These are phyloP conservation scores for Spencermartinsiella europaea DNA, from an alignment of 805 yeast genomes.

Conservation along the genomic window DNA sequence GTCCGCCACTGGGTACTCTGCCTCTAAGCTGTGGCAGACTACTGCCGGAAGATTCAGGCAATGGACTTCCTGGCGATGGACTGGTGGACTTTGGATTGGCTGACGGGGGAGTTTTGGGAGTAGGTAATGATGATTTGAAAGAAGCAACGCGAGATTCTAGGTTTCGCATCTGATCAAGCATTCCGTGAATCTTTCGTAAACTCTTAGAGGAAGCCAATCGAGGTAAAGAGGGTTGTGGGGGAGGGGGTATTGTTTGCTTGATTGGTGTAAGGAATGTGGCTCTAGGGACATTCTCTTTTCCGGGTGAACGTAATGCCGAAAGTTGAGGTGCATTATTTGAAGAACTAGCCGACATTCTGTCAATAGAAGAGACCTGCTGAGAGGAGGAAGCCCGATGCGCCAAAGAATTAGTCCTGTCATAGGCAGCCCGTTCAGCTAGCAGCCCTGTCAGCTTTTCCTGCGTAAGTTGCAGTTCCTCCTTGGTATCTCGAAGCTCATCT, in stretches of 20 bases:
- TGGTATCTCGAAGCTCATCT: conserved; percentile 31
- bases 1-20: background rate
- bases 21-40: background rate
- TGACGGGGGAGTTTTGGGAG: conserved; percentile 1
- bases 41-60: background rate
- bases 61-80: background rate
- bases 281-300: background rate
- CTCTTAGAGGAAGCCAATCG: conserved; percentile 23
- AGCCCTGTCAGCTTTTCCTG: conserved; percentile 10
- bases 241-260: background rate
- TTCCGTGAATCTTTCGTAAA: conserved; percentile 28
- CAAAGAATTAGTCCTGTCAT: background rate
- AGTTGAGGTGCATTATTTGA: background rate
- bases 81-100: background rate
- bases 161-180: conserved; percentile 26
- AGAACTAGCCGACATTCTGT: background rate
- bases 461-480: conserved; percentile 29
- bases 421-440: background rate
- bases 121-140: conserved; percentile 25
- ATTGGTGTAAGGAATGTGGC: background rate
- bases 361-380: background rate
- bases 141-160: conserved; percentile 27
- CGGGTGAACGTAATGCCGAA: background rate
- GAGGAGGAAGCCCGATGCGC: background rate
- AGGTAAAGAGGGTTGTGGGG: background rate